Base-by-base conservation (phyloP, 805 yeast genomes). In the Saccharomycopsis synnaedendra region DNA sequence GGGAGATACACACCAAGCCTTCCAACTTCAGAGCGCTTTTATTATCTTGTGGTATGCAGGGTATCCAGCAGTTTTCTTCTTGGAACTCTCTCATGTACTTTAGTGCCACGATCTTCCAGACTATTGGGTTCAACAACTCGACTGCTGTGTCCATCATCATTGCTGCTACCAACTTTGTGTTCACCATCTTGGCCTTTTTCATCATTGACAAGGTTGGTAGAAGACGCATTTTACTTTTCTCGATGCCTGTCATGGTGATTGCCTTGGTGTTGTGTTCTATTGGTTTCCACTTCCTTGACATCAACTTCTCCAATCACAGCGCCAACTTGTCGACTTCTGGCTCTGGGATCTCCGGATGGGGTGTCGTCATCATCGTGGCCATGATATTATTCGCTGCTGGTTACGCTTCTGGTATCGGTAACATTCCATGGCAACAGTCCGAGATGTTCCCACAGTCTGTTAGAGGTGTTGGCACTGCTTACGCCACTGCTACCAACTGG, bases 351-450 rank as follows among this genome's bases (percentile, higher is more conserved):
- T 66, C 78, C 32, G 80, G 87, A 2, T 88, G 97, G 96, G 95
- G 96, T 19, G 76, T 85, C 52, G 80, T 89, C 10, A 78, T 90
- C 48, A 82, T 93, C 32, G 43, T 42, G n/a, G 45, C 34, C 32
- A 42, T 42, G 45, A 42, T 42, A 5, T 10, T 42, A 11, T 42
- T 42, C 32, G 45, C 45, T 42, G 39, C 42, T 32, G 30, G n/a
- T 33, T 42, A 31, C 33, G 29, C 47, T 31, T n/a, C 86, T 55
- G 97, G 97, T 56, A 85, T 89, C 56, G 98, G 98, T 67, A 89
- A 90, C 64, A 90, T 87, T 48, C 97, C 97, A 47, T 90, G 98
- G 98, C 95, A 89, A 61, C 97, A 93, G 61, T 83, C 90, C 48
- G 98, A 90, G 65, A 69, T 90, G 60, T 88, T 90, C 68, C 93